These are phyloP conservation scores for Apiospora malaysiana DNA, from an alignment of 2,329 filamentous ascomycete species.

Conservation along the genomic window DNA sequence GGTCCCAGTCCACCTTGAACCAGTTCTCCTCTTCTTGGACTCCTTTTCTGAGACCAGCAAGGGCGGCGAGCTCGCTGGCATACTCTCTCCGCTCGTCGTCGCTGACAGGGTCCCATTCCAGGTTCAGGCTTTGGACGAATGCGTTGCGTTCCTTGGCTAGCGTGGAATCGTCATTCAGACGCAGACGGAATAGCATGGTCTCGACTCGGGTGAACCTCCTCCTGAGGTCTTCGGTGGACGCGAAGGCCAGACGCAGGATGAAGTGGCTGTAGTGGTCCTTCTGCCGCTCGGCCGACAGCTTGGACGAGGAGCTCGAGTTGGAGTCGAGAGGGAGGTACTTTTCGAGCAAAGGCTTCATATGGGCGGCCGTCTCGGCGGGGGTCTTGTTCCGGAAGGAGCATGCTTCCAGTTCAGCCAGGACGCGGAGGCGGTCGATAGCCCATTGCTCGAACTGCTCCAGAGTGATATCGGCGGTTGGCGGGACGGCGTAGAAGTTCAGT, in stretches of 20 bases:
- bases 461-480: slow-evolving; percentile 92
- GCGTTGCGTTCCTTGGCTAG: slow-evolving; percentile 67
- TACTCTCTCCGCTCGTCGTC: slow-evolving; percentile 78
- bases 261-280: slow-evolving; percentile 99
- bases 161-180: slow-evolving; percentile 78
- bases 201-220: slow-evolving; percentile 86
- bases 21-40: slow-evolving; percentile 78
- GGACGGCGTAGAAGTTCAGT: slow-evolving; percentile 88
- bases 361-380: slow-evolving; percentile 77
- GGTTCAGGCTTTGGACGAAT: slow-evolving; percentile 78
- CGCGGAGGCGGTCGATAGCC: slow-evolving; percentile 89
- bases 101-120: slow-evolving; percentile 84
- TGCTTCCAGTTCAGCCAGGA: slow-evolving; percentile 87
- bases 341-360: slow-evolving; percentile 86
- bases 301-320: slow-evolving; percentile 44
- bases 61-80: slow-evolving; percentile 64
- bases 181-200: slow-evolving; percentile 84
- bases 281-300: slow-evolving; percentile 75
- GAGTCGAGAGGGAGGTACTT: slow-evolving; percentile 57
- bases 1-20: slow-evolving; percentile 97
- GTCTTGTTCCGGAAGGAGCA: slow-evolving; percentile 94
- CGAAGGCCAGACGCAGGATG: slow-evolving; percentile 91
- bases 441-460: slow-evolving; percentile 98
- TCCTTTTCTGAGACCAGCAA: slow-evolving; percentile 44
- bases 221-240: slow-evolving; percentile 87